Evolutionary conservation across 2,329 filamentous ascomycete species (phyloP), one percentile per base, ranked within the genome.

Genomic region (Seiridium cupressi): DNA sequence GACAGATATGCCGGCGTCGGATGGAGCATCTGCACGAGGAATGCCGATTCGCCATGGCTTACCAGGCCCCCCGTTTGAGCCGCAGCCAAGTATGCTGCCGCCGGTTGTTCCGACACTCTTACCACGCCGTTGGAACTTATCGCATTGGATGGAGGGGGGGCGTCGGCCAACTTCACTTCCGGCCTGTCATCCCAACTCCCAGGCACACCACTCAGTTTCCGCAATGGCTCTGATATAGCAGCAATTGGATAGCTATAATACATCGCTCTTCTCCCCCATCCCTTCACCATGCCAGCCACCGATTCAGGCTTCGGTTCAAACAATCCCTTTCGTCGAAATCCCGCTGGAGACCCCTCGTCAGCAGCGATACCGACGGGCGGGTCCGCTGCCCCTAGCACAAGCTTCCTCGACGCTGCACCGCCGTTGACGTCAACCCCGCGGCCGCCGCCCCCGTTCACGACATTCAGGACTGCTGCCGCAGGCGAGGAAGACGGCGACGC

Each of bases 251-350:
- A 47, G 44, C 11, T 35, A 38, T 54, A 51, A 55, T 42, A 56
- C 53, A 49, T 55, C 6, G 38, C 54, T 49, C 49, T 57, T 55
- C 51, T 58, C 60, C 59, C 55, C 57, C 13, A n/a, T 51, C 55
- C 61, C 60, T 55, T 58, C 61, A 69, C 61, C 65, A 79, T 79
- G 69, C 64, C 71, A 62, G 66, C 67, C 68, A 69, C 71, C 60
- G 74, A 75, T 46, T 66, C 66, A 36, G 63, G 72, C 54, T 72
- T 78, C 60, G 71, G 70, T 53, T 77, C 81, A 70, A 75, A 82
- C 72, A 84, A 84, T 65, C 82, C 82, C 9, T 84, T 84, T 68
- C 81, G 82, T 63, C 80, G 77, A 65, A 81, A 76, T 70, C 51
- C 64, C 7, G 13, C 38, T 36, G 65, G 63, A 55, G 44, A 42